Base-by-base conservation (phyloP, 768 basidiomycete species). In the Sporobolomyces phaffii region DNA sequence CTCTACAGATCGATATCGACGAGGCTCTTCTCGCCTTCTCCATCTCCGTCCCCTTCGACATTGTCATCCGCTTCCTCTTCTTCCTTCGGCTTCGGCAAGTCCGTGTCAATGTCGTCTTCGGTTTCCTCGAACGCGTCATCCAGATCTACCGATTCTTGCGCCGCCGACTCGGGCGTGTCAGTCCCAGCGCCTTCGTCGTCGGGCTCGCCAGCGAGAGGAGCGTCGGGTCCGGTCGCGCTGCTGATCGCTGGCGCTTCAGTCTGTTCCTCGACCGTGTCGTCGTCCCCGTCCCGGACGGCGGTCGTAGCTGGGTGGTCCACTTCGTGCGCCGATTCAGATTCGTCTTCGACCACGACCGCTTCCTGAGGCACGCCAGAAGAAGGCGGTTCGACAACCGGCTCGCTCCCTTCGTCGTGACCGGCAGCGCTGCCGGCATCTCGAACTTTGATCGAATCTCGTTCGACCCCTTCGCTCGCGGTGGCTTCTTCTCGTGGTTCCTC, bases 1-100 rank as follows among this genome's bases (percentile, higher is more conserved):
- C 38, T 38, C n/a, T 41, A 66, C 20, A 66, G 31, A 22, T 43
- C 40, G 26, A 66, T 50, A 10, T 66, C 65, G 24, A 66, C 65
- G 17, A 66, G 54, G 15, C 45, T 56, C 45, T 29, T 53, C 24
- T 41, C n/a, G n/a, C 38, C 40, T 28, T 56, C 52, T 29, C 53
- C 33, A n/a, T 41, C 38, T 38, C n/a, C 52, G 33, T 56, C 45
- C 18, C 3, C 56, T 26, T 34, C 45, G 22, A 24, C 59, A 3
- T 34, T 34, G 13, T 40, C 53, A 2, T 34, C 60, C 24, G 29
- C 7, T 38, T 61, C n/a, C 9, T 15, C 24, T 4, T 43, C 53
- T 17, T 17, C 53, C 36, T 38, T 38, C 28, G 5, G 9, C 36
- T 4, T 43, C 49, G n/a, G n/a, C n/a, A n/a, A n/a, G n/a, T 29